A percentile compares a stretch with the other conserved stretches of the same genome.
phyloP scores from a whole-genome alignment of 2,329 filamentous ascomycete genomes.

The Fusarium pininemorale region DNA sequence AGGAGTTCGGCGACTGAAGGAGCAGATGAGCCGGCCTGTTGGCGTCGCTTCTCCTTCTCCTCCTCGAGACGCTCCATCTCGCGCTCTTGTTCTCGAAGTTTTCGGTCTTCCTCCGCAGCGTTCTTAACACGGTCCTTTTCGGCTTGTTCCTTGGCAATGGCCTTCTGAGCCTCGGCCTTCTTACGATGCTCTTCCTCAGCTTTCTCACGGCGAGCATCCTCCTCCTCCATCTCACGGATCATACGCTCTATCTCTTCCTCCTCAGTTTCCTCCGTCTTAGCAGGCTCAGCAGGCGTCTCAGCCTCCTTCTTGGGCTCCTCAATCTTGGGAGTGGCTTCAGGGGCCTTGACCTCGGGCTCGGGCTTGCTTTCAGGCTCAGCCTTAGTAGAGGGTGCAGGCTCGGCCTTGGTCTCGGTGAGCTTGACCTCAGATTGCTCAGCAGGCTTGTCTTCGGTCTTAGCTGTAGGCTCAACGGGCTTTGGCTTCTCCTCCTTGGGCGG shows the following conservation, averaged over 20 bases:
- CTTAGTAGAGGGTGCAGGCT: conserved; percentile 29
- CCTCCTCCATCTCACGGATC: conserved; percentile 68
- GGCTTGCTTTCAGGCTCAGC: conserved; percentile 40
- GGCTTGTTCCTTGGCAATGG: conserved; percentile 60
- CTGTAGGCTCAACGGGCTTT: conserved; percentile 30
- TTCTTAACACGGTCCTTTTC: conserved; percentile 55
- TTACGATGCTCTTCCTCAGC: conserved; percentile 54
- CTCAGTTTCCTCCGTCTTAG: conserved; percentile 50
- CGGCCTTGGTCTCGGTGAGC: conserved; percentile 20
- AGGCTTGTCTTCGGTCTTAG: conserved; percentile 49
- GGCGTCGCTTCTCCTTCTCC: conserved; percentile 69
- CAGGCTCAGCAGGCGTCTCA: conserved; percentile 42
- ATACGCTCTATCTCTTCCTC: conserved; percentile 69
- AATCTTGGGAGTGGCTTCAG: conserved; percentile 38
- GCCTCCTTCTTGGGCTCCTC: conserved; percentile 40
- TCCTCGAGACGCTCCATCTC: conserved; percentile 79
- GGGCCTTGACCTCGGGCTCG: conserved; percentile 43
- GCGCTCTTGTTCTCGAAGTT: conserved; percentile 76
- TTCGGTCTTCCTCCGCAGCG: conserved; percentile 68
- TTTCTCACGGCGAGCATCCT: conserved; percentile 31
- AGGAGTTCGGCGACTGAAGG: conserved; percentile 63
- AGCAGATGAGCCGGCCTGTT: conserved; percentile 53
- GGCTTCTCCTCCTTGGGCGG: conserved; percentile 46
- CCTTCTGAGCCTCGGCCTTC: conserved; percentile 56
- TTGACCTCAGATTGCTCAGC: conserved; percentile 15